These are phyloP conservation scores for Begonia fuchsioides DNA, from an alignment of 306 rosid species.

Conservation along the genomic window DNA sequence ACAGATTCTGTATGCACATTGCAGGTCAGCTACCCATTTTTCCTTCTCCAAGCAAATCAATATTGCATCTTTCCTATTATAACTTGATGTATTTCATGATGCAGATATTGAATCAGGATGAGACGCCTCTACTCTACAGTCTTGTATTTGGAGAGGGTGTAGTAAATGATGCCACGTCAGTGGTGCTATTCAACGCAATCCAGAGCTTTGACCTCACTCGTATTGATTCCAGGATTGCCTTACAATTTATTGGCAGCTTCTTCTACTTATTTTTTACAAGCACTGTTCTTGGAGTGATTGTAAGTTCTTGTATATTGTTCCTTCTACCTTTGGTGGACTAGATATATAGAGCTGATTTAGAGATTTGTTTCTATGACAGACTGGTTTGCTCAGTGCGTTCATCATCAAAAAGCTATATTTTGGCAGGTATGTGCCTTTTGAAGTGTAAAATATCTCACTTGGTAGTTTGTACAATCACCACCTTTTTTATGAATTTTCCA, in stretches of 20 bases:
- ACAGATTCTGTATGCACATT: slow-evolving; percentile 98
- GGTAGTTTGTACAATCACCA: too few relatives aligned
- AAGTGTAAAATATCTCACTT: too few relatives aligned
- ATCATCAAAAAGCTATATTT: slow-evolving; percentile 72
- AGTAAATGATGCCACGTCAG: slow-evolving; percentile 94
- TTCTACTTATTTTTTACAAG: slow-evolving; percentile 61
- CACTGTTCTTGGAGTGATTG: slow-evolving; percentile 77
- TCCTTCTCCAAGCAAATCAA: too few relatives aligned
- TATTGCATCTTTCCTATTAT: too few relatives aligned
- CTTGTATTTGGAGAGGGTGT: slow-evolving; percentile 99
- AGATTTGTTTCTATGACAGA: slow-evolving; percentile 31
- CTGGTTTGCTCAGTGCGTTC: slow-evolving; percentile 87
- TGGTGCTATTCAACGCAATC: slow-evolving; percentile 95
- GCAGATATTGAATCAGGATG: slow-evolving; percentile 92
- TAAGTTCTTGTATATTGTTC: slow-evolving; percentile 19
- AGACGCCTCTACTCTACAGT: slow-evolving; percentile 94
- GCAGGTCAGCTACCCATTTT: slow-evolving; percentile 40
- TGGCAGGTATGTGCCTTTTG: slow-evolving; percentile 47
- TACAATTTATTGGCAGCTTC: slow-evolving; percentile 64
- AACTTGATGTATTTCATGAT: slow-evolving; percentile 12
- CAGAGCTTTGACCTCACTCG: slow-evolving; percentile 71
- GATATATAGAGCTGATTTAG: slow-evolving; percentile 15
- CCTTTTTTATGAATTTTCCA: too few relatives aligned
- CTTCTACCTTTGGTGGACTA: slow-evolving; percentile 8
- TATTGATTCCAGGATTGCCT: slow-evolving; percentile 36